phyloP scores from a whole-genome alignment of 2,329 filamentous ascomycete species.

The Penicillium verrucosum region DNA sequence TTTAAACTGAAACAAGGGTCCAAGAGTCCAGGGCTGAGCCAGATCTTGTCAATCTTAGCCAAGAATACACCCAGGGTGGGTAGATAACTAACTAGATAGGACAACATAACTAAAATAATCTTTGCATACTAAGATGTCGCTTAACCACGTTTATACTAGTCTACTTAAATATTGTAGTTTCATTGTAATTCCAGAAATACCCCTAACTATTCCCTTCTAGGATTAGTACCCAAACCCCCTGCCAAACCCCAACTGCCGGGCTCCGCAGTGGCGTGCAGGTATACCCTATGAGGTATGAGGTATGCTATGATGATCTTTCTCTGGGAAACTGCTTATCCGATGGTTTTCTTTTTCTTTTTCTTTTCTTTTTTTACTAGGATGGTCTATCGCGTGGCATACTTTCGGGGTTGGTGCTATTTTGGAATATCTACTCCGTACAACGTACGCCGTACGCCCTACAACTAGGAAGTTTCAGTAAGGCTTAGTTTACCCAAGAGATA shows the following conservation, averaged over 20 bases:
- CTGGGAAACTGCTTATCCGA: neutral
- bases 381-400: slow-evolving; percentile 1
- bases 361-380: neutral
- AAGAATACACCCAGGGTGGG: slow-evolving; percentile 1
- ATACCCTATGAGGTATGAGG: neutral
- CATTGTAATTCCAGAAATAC: neutral
- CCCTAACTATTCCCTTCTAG: slow-evolving; percentile 7
- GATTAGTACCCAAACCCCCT: slow-evolving; percentile 11
- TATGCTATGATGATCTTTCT: neutral
- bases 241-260: slow-evolving; percentile 22
- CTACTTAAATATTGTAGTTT: neutral
- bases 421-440: slow-evolving; percentile 5
- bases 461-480: neutral
- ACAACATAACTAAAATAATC: neutral
- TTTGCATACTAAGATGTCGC: neutral
- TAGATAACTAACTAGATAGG: neutral
- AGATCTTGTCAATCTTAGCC: slow-evolving; percentile 14
- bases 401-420: slow-evolving; percentile 8
- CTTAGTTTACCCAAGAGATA: neutral
- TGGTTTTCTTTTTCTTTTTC: too few relatives aligned
- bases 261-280: slow-evolving; percentile 9
- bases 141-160: neutral
- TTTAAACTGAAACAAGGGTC: slow-evolving; percentile 17
- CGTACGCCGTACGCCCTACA: neutral
- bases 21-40: slow-evolving; percentile 18